These are phyloP conservation scores for Nigrospora sphaerica DNA, from an alignment of 2,329 filamentous ascomycete genomes.

Conservation along the genomic window DNA sequence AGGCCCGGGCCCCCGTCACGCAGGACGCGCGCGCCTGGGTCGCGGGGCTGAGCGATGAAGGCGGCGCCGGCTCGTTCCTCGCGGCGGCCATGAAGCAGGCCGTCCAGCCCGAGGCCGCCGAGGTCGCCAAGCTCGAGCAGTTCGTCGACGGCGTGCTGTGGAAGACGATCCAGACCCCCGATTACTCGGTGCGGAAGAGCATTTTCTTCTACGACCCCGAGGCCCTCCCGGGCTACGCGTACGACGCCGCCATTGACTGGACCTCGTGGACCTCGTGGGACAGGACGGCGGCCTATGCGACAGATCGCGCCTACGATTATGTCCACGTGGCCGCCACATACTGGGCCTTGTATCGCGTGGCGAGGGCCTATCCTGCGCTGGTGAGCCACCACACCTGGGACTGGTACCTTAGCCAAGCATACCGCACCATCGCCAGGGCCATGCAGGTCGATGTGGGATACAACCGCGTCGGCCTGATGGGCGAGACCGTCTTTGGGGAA, in stretches of 20 bases:
- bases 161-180: conserved; percentile 36
- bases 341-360: conserved; percentile 50
- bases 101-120: conserved; percentile 37
- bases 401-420: conserved; percentile 50
- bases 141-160: conserved; percentile 46
- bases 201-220: conserved; percentile 49
- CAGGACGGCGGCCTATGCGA: conserved; percentile 32
- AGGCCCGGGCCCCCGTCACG: conserved; percentile 30
- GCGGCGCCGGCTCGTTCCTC: conserved; percentile 47
- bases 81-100: conserved; percentile 49
- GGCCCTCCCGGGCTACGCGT: conserved; percentile 33
- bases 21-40: conserved; percentile 49
- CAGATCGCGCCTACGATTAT: conserved; percentile 51
- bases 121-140: conserved; percentile 44
- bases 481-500: conserved; percentile 49
- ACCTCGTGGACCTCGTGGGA: conserved; percentile 45
- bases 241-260: conserved; percentile 39
- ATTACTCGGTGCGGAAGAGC: conserved; percentile 45
- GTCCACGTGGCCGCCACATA: conserved; percentile 49
- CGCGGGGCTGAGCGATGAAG: conserved; percentile 53
- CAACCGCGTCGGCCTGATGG: conserved; percentile 45
- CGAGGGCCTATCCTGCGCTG: conserved; percentile 37
- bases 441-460: conserved; percentile 34
- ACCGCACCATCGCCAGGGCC: conserved; percentile 36
- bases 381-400: conserved; percentile 33